Evolutionary conservation across 352 stramenopile genomes (phyloP).

Genomic region (Pythium periplocum): DNA sequence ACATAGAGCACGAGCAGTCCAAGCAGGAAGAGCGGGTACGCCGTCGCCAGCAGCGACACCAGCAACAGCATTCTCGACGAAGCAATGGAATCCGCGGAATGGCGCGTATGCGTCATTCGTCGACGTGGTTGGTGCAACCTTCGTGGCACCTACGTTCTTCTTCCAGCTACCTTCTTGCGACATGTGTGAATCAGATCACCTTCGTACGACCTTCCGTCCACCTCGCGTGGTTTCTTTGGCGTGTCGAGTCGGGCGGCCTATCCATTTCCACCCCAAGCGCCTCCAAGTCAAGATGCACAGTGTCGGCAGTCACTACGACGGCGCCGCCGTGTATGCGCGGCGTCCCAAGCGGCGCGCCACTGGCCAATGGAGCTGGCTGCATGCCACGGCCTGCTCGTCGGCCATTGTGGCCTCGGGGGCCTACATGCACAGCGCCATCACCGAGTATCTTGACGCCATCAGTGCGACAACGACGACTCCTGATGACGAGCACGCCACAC

Average conservation of each 20-base stretch:
- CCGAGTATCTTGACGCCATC: constrained; percentile 14
- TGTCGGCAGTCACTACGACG: no score
- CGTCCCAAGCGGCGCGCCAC: constrained; percentile 10
- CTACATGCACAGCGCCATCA: constrained; percentile 61
- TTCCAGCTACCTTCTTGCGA: constrained; percentile 8
- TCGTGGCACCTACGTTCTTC: constrained; percentile 4
- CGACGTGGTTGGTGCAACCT: constrained; percentile 1
- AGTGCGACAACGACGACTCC: neutral
- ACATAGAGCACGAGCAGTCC: constrained; percentile 23
- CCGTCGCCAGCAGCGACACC: constrained; percentile 14
- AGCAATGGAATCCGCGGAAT: no score
- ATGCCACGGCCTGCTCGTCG: constrained; percentile 60
- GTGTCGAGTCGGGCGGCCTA: no score
- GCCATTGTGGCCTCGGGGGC: constrained; percentile 61
- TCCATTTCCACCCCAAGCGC: no score
- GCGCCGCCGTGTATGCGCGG: neutral
- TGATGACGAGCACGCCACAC: neutral
- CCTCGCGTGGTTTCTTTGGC: neutral
- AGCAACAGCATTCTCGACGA: constrained; percentile 24
- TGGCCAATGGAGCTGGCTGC: constrained; percentile 63
- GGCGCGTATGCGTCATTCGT: neutral
- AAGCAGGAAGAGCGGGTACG: constrained; percentile 23
- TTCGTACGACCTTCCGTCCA: constrained; percentile 10
- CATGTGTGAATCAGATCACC: neutral
- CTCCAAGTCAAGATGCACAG: no score